Base-by-base conservation (phyloP, 768 basidiomycete genomes). In the Fistulinella prunicolor region DNA sequence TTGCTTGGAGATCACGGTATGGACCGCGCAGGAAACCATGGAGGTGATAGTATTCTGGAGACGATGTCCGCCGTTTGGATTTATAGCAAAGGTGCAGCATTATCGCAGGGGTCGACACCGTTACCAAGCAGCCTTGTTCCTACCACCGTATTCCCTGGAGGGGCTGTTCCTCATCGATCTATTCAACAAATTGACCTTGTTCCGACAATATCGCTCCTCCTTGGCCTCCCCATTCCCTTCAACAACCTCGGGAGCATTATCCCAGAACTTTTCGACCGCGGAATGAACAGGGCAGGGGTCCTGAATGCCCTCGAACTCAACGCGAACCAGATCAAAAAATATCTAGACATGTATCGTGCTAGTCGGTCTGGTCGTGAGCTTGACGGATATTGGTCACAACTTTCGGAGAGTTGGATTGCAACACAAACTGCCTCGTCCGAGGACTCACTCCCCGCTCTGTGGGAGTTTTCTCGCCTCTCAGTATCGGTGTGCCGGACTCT, bases 1-100 rank as follows among this genome's bases (percentile, higher is more conserved):
- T 78, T 99, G 2, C 73, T 98, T 1, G 96, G 96, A 1, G 95
- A 99, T 63, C 96, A 98, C 59, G 96, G 96, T 0, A 98, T 99
- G 96, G 94, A 97, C 59, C 74, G 79, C 34, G 78, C 86, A 19
- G 96, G 96, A 2, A 94, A 99, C 58, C 95, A 98, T 56, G 96
- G 96, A 0, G 95, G 96, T 1, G 96, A 97, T 58, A 85, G 86
- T 1, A 72, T 73, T 4, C 77, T 86, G 23, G 95, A 99, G 62
- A 91, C 92, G 0, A 85, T 88, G 10, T 75, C 92, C 1, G 93
- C 79, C 0, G 67, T 95, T 30, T 98, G 95, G 95, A 71, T 98
- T 37, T 99, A 96, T 70, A 89, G 86, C 71, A 95, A 94, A 64
- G 78, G 80, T 0, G 68, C 67, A 0, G 62, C 74, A 0, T 64